Conservation (phyloP, 257 asterid species). For the Dorcoceras hygrometricum region DNA sequence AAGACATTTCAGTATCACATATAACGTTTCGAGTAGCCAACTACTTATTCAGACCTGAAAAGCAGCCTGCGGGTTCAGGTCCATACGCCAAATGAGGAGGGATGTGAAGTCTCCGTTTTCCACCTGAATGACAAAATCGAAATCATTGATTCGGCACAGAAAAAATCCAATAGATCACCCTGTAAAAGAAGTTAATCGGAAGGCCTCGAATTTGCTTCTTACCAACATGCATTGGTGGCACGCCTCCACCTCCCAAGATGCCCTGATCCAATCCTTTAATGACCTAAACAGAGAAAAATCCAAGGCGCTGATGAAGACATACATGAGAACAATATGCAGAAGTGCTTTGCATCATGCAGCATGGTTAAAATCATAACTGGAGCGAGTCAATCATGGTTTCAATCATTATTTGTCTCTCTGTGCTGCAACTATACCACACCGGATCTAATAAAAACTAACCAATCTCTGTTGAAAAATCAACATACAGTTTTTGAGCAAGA, state of each 20-base stretch:
- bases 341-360: neutral
- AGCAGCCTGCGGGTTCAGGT: conserved; percentile 94
- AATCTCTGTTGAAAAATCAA: no score
- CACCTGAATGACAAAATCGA: conserved; percentile 44
- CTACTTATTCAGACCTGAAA: conserved; percentile 52
- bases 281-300: conserved; percentile 39
- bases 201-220: conserved; percentile 20
- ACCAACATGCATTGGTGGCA: conserved; percentile 92
- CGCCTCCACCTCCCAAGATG: conserved; percentile 88
- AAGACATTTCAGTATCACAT: neutral
- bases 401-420: neutral
- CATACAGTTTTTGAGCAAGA: no score
- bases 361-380: neutral
- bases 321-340: neutral
- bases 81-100: conserved; percentile 89
- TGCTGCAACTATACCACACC: no score
- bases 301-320: neutral
- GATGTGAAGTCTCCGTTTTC: conserved; percentile 78
- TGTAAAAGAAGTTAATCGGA: neutral
- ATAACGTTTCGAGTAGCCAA: neutral
- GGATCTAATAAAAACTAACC: no score
- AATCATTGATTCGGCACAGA: neutral
- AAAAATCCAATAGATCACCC: neutral
- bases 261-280: conserved; percentile 93
- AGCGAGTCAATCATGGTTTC: neutral